A percentile compares a stretch with the other conserved stretches of the same genome.
Conservation (phyloP, 1,284 basidiomycete genomes). For the Cutaneotrichosporon daszewskae region DNA sequence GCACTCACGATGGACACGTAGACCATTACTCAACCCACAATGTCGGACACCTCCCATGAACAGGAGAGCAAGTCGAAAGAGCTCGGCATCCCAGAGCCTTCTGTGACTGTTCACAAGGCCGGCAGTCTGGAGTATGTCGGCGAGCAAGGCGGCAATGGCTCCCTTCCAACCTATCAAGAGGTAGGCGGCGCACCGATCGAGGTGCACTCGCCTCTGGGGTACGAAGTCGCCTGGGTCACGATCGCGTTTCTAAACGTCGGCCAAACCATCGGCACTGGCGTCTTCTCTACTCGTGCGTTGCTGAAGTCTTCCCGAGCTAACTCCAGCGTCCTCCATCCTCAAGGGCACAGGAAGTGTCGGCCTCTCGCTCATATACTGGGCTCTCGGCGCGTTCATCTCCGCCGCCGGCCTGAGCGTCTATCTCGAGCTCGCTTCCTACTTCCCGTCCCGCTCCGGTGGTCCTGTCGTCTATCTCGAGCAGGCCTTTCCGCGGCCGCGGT, state of each 20-base stretch:
- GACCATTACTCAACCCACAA: no score
- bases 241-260: conserved; percentile 23
- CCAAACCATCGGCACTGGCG: conserved; percentile 25
- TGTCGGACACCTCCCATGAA: no score
- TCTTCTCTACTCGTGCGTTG: conserved; percentile 26
- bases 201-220: conserved; percentile 17
- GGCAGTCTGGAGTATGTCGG: background rate
- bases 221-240: conserved; percentile 19
- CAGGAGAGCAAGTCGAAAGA: no score
- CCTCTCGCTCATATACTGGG: conserved; percentile 26
- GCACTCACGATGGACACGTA: no score
- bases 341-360: conserved; percentile 21
- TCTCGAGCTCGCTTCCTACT: conserved; percentile 26
- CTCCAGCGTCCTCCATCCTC: conserved; percentile 17
- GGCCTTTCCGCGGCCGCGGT: conserved; percentile 23
- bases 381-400: conserved; percentile 21
- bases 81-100: no score
- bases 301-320: background rate
- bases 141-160: background rate
- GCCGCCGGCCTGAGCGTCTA: conserved; percentile 24
- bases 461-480: conserved; percentile 35
- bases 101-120: no score
- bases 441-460: conserved; percentile 26
- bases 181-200: conserved; percentile 26
- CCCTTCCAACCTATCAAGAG: conserved; percentile 13